Evolutionary conservation across 2,329 filamentous ascomycete genomes (phyloP), one percentile per base, ranked within the genome.

Genomic region (Colletotrichum brevisporum): DNA sequence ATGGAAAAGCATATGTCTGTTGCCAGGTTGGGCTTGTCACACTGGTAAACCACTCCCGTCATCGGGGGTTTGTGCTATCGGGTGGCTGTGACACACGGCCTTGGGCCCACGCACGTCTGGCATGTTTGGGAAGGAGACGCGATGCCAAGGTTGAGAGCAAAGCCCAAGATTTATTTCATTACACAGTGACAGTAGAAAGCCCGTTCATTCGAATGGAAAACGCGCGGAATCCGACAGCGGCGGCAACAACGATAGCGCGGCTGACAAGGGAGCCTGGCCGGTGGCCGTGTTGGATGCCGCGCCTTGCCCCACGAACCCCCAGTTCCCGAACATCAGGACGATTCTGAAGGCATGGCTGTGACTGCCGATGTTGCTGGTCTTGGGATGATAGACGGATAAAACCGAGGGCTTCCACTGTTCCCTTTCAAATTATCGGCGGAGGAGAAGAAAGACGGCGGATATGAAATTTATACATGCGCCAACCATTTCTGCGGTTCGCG

Each of bases 341-440:
- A 43, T 18, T 9, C 45, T 16, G 48, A 31, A 21, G 50, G 5
- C 31, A 8, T 36, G n/a, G 45, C 26, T 13, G 31, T 18, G 18
- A 52, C 36, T 61, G 57, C 47, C 48, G 47, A 52, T 52, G 57
- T 61, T 61, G 31, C 31, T 36, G 2, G 48, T 61, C 47, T 61
- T 61, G 57, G 47, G 57, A 61, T 61, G 57, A 61, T 43, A 16
- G 27, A 26, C 39, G 43, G 5, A 31, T 9, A 47, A 31, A 24
- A 15, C 41, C 41, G 41, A 43, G 13, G 5, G 15, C 41, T 43
- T 43, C 41, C 41, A n/a, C 41, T 13, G 13, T 36, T 36, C 41
- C 41, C 16, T 43, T n/a, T 24, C 21, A 3, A 24, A 24, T 24
- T 43, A 12, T 43, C 41, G 41, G 16, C 6, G 41, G 41, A 4